These are phyloP conservation scores for Vickermania spadyakhi DNA, from an alignment of 208 protist genomes.

Conservation along the genomic window DNA sequence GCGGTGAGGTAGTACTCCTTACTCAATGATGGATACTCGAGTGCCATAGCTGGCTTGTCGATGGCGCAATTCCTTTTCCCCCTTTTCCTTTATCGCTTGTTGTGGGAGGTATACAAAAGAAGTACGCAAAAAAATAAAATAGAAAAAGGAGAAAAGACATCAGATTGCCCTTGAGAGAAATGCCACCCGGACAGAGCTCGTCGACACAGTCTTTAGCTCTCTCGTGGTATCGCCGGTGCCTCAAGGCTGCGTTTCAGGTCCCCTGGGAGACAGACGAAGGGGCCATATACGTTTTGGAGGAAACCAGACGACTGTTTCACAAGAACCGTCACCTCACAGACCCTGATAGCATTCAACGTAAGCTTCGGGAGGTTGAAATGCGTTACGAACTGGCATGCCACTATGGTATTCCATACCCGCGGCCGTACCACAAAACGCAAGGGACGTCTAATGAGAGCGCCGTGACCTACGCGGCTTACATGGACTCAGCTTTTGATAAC, in stretches of 20 bases:
- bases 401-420: constrained; percentile 81
- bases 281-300: constrained; percentile 78
- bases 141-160: constrained; percentile 3
- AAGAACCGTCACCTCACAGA: constrained; percentile 54
- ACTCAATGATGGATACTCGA: too few species aligned
- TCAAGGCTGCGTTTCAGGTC: constrained; percentile 71
- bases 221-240: constrained; percentile 75
- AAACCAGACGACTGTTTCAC: constrained; percentile 68
- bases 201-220: constrained; percentile 58
- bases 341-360: constrained; percentile 46
- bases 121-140: constrained; percentile 2
- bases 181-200: constrained; percentile 21
- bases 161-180: constrained; percentile 1
- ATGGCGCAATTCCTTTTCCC: too few species aligned
- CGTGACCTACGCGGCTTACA: constrained; percentile 68
- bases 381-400: constrained; percentile 79
- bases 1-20: too few species aligned
- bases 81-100: too few species aligned
- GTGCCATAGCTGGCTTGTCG: too few species aligned
- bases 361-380: constrained; percentile 86
- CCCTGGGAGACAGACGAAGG: constrained; percentile 77
- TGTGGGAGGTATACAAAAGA: not conserved
- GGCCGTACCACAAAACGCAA: constrained; percentile 69
- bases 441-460: constrained; percentile 72
- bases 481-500: constrained; percentile 83